A percentile compares a stretch with the other conserved stretches of the same genome.
Conservation (phyloP, 1,139 yeast genomes). For the Candida smagusa region DNA sequence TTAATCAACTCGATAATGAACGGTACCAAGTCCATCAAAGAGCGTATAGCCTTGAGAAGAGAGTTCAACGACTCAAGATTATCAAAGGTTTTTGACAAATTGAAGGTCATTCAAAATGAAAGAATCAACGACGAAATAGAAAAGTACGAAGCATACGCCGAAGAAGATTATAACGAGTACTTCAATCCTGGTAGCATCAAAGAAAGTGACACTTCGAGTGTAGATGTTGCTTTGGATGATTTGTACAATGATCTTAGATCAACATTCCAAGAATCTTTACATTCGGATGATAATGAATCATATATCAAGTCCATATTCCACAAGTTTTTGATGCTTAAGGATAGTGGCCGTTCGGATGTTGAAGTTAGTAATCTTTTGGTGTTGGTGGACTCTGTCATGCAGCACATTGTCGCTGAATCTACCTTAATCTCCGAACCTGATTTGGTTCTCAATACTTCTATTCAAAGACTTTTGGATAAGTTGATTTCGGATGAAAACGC, state of each 20-base stretch:
- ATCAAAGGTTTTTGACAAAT: slow-evolving; percentile 33
- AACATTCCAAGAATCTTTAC: slow-evolving; percentile 10
- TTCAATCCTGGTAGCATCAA: slow-evolving; percentile 9
- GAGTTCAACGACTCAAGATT: slow-evolving; percentile 43
- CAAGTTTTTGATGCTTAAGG: slow-evolving; percentile 24
- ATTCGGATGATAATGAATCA: slow-evolving; percentile 11
- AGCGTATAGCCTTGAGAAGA: slow-evolving; percentile 33
- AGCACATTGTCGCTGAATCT: slow-evolving; percentile 28
- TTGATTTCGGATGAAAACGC: slow-evolving; percentile 34
- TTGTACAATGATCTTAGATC: slow-evolving; percentile 16
- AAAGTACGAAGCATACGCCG: slow-evolving; percentile 38
- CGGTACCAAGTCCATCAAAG: slow-evolving; percentile 28
- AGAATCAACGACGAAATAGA: slow-evolving; percentile 46
- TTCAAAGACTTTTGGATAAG: slow-evolving; percentile 35
- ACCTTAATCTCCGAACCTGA: slow-evolving; percentile 21
- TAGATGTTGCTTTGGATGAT: slow-evolving; percentile 19
- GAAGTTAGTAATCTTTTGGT: slow-evolving; percentile 23
- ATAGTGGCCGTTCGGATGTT: slow-evolving; percentile 18
- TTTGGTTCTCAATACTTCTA: slow-evolving; percentile 27
- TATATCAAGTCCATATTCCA: slow-evolving; percentile 21
- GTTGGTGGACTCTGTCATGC: slow-evolving; percentile 30
- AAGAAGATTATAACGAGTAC: slow-evolving; percentile 33
- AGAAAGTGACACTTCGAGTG: slow-evolving; percentile 12
- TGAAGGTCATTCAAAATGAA: slow-evolving; percentile 33
- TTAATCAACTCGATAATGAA: slow-evolving; percentile 41